Conservation (phyloP, 2,329 filamentous ascomycete genomes). For the Cryphonectria carpinicola region DNA sequence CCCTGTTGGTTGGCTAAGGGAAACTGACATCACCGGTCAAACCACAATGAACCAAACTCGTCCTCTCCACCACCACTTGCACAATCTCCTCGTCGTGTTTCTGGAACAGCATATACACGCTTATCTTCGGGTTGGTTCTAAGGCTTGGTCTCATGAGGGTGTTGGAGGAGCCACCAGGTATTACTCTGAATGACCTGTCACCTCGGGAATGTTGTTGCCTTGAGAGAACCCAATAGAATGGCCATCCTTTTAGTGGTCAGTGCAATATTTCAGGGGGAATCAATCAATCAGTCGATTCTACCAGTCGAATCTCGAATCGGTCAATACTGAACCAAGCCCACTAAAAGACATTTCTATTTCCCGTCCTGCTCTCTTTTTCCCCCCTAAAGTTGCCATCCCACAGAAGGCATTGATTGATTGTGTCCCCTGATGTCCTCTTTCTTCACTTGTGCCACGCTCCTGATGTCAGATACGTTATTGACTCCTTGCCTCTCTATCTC, state of each 20-base stretch:
- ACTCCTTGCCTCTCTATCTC: background rate
- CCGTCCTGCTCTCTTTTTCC: background rate
- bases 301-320: too few species aligned
- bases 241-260: background rate
- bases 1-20: background rate
- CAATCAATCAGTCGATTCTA: too few species aligned
- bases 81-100: background rate
- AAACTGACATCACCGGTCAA: conserved; percentile 3
- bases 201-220: background rate
- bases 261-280: background rate
- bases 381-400: background rate
- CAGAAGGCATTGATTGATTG: background rate
- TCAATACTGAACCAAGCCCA: too few species aligned
- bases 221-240: background rate
- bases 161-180: background rate
- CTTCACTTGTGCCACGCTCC: background rate
- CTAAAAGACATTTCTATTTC: background rate
- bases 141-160: background rate
- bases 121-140: conserved; percentile 3
- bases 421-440: too few species aligned
- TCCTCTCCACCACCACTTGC: background rate
- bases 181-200: background rate
- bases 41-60: background rate
- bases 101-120: conserved; percentile 14
- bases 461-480: background rate